Base-by-base conservation (phyloP, 2,329 filamentous ascomycete species). In the Ophiocordyceps camponoti-floridani region DNA sequence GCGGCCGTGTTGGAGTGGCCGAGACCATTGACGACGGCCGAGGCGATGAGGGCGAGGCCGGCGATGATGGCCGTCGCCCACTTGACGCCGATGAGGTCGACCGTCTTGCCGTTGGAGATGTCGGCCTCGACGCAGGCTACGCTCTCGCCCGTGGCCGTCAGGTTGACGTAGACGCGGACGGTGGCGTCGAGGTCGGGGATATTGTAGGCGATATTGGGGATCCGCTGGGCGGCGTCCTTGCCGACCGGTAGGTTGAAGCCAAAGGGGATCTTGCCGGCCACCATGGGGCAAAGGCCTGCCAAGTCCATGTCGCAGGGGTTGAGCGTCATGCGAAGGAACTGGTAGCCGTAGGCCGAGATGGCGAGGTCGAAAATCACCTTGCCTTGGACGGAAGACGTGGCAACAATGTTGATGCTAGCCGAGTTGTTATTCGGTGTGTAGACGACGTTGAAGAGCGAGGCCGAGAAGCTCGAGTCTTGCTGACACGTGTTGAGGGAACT, bases 1-100 rank as follows among this genome's bases (percentile, higher is more conserved):
- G 89, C 87, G 42, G 89, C 88, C 5, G 89, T 89, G 60, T 95
- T 95, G 43, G 85, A 85, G 62, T 95, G 87, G 11, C 89, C 89
- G 4, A 95, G 69, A 30, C 87, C 87, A 27, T 87, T 94, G 28
- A 89, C 84, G 50, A 95, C 74, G 49, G 86, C 89, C 40, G 89
- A 94, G 9, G 86, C 82, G 43, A 86, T 70, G 42, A 95, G 70
- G 52, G 84, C 86, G 41, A 94, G 66, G 48, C 85, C 86, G 50
- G 86, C 85, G 54, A 95, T 87, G 52, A 93, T 71, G 47, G 89
- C 89, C 26, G 88, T 87, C 35, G 78, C 73, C 88, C 88, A 95
- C 54, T 87, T 86, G 38, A 95, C 87, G 48, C 80, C 86, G 49
- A 85, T 69, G 54, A 94, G 77, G 59, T 95, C 80, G 45, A 95